Base-by-base conservation (phyloP, 2,329 filamentous ascomycete species). In the Cytospora mali region DNA sequence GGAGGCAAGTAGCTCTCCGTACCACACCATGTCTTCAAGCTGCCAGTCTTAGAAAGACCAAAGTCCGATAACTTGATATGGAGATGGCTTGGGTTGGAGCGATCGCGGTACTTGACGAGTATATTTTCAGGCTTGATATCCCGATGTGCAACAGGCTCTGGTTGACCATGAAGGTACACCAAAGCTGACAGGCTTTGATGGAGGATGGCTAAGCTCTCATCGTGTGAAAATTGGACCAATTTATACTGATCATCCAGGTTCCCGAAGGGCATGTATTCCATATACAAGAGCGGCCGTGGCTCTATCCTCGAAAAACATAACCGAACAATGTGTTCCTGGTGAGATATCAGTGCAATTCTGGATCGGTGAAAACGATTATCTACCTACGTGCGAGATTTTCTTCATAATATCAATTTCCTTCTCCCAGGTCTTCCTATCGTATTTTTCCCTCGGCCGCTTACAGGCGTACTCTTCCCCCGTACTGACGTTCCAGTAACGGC, bases 1-100 rank as follows among this genome's bases (percentile, higher is more conserved):
- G 52, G 57, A n/a, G 62, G 27, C 5, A 18, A 42, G 56, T 61
- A 64, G 11, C 28, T 52, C 18, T 60, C 29, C n/a, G 52, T 49
- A 51, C 29, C 28, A 52, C 33, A 61, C 6, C 27, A 39, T 56
- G 39, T 56, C 39, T 55, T 42, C 13, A 46, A 28, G 39, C 25
- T 48, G 54, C 27, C 54, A 14, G 21, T 2, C 39, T 56, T 49
- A 1, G 39, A 10, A 10, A 31, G 18, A 13, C 39, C 39, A 42
- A 56, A 49, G 14, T 49, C 39, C 6, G 27, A 35, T 48, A 31
- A 6, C 31, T 49, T 42, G 25, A 49, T 56, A 16, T n/a, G 18
- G 3, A 56, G 54, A 25, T 4, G 1, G 27, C 31, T 3, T 9
- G 39, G 25, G 39, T 48, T 49, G 13, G 21, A 16, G 54, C 25